These are phyloP conservation scores for Pseudevernia furfuracea DNA, from an alignment of 495 filamentous ascomycete genomes.

Conservation along the genomic window DNA sequence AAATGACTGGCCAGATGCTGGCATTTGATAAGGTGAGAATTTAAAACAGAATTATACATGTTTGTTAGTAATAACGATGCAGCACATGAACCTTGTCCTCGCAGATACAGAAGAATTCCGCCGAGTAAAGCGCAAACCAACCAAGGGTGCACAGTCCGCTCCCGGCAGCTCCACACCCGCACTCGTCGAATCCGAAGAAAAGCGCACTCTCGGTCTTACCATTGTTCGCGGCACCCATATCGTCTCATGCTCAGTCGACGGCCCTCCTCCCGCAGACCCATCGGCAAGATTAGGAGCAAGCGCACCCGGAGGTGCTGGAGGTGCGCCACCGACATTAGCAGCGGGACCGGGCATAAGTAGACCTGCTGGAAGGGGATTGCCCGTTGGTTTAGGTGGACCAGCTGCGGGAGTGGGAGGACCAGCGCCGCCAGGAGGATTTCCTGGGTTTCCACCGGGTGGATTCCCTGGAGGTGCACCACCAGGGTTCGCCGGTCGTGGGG, in stretches of 20 bases:
- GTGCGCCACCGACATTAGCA: conserved; percentile 54
- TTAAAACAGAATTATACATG: no score
- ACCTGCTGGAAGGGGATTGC: conserved; percentile 85
- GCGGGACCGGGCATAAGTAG: conserved; percentile 86
- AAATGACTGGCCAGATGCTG: conserved; percentile 95
- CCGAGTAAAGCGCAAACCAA: conserved; percentile 79
- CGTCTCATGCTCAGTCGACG: conserved; percentile 89
- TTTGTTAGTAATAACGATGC: no score
- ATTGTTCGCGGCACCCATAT: conserved; percentile 93
- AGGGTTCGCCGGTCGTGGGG: conserved; percentile 71
- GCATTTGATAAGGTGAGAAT: conserved; percentile 94
- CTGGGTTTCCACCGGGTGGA: conserved; percentile 54
- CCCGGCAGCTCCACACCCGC: conserved; percentile 53
- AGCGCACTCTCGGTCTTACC: conserved; percentile 87
- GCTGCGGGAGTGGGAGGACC: conserved; percentile 82
- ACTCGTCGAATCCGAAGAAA: conserved; percentile 84
- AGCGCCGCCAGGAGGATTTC: conserved; percentile 53
- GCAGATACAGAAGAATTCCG: conserved; percentile 99
- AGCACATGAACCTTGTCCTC: conserved; percentile 99
- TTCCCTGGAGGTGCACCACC: conserved; percentile 63
- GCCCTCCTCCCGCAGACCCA: conserved; percentile 91
- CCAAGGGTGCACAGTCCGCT: conserved; percentile 59
- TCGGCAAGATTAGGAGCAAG: conserved; percentile 77
- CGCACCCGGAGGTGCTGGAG: conserved; percentile 56
- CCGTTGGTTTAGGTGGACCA: conserved; percentile 80